Conservation (phyloP, 129 eudicot genomes). For the Heracleum sosnowskyi region DNA sequence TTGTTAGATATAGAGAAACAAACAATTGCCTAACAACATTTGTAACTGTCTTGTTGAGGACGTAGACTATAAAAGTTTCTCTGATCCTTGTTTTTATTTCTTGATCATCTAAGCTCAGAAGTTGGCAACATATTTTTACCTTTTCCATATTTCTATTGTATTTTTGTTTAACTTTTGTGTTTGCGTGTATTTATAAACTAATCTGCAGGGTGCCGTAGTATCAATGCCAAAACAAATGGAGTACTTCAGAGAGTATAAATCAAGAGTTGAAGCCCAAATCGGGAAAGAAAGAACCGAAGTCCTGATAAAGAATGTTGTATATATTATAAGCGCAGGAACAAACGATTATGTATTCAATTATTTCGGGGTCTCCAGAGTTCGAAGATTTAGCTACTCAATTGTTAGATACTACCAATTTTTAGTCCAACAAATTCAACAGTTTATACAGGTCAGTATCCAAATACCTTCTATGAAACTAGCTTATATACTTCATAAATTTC, state of each 20-base stretch:
- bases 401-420: slow-evolving; percentile 25
- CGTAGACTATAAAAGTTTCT: too few relatives aligned
- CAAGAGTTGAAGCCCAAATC: slow-evolving; percentile 35
- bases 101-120: too few relatives aligned
- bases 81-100: too few relatives aligned
- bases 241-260: slow-evolving; percentile 62
- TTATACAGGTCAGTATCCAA: slow-evolving; percentile 34
- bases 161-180: neutral
- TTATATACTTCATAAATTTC: too few relatives aligned
- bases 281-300: slow-evolving; percentile 36
- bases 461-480: neutral
- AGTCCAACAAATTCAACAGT: slow-evolving; percentile 34
- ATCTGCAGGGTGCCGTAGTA: slow-evolving; percentile 42
- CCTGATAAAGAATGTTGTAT: slow-evolving; percentile 29
- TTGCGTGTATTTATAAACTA: neutral
- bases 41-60: too few relatives aligned
- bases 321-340: slow-evolving; percentile 57
- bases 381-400: slow-evolving; percentile 22
- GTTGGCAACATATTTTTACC: too few relatives aligned
- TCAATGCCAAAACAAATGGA: slow-evolving; percentile 43
- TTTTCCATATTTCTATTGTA: neutral
- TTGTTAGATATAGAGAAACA: too few relatives aligned
- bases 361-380: slow-evolving; percentile 16
- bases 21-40: too few relatives aligned
- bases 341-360: slow-evolving; percentile 57